Base-by-base conservation (phyloP, 208 protist genomes). In the Naegleria gruberi region DNA sequence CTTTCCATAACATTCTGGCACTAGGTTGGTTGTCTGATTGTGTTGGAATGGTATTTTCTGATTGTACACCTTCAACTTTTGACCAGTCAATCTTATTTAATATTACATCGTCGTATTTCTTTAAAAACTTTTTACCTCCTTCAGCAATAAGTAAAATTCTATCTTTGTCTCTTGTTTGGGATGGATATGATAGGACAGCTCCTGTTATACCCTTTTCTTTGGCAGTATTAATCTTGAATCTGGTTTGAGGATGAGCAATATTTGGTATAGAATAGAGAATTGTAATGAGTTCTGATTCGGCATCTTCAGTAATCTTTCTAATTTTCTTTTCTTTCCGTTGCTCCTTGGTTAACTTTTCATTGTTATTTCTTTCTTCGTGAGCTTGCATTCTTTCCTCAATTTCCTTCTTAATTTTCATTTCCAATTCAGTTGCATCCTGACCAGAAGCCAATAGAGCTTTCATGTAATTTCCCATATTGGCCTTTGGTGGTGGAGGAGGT, bases 401-500 rank as follows among this genome's bases (percentile, higher is more conserved):
- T 65, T 88, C n/a, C 46, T 37, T 40, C 34, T n/a, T 88, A 65
- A 88, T 88, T 19, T 41, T 40, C 45, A 34, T 55, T 42, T 88
- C 84, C 12, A 88, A 10, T 42, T 88, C 17, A 34, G 84, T 88
- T 43, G 84, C 45, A 65, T 88, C 84, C 34, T 65, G 4, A 42
- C 84, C 84, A 42, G 46, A 19, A 30, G 1, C 43, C 44, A 88
- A 43, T 8, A 46, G n/a, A 43, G 43, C 84, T 88, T 42, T 88
- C 84, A 88, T 88, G 65, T 45, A 88, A 42, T 88, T 88, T 42
- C 46, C 46, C 10, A 88, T 17, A 26, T 88, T 88, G 7, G 84
- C 91, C n/a, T 91, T 92, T 5, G 91, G 91, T 34, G 86, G n/a
- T 45, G 91, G 91, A 30, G 90, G 73, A 34, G 73, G 83, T 23